Evolutionary conservation across 495 filamentous ascomycete genomes (phyloP).

Genomic region (Penicillium paradoxum): DNA sequence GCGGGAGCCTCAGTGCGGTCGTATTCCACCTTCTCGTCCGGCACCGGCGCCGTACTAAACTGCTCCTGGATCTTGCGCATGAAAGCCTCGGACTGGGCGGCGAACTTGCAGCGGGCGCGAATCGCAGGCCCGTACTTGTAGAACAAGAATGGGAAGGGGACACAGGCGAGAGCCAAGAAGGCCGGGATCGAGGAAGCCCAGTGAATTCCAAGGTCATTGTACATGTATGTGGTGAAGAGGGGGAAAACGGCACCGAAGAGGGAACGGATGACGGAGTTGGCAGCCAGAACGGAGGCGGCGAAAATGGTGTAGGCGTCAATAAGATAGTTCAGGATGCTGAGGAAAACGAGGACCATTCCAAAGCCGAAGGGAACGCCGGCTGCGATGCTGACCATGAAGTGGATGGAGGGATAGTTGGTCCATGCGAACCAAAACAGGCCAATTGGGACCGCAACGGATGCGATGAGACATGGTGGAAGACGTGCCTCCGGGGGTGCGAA

Average conservation of each 20-base stretch:
- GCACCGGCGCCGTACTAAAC: background rate
- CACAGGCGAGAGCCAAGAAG: slow-evolving; percentile 68
- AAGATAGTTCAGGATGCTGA: slow-evolving; percentile 73
- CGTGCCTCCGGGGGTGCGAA: slow-evolving; percentile 48
- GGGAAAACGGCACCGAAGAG: slow-evolving; percentile 80
- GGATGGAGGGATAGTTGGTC: slow-evolving; percentile 63
- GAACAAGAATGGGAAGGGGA: slow-evolving; percentile 78
- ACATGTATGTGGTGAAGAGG: slow-evolving; percentile 78
- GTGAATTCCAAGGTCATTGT: slow-evolving; percentile 67
- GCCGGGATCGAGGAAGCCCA: slow-evolving; percentile 77
- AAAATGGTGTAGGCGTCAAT: slow-evolving; percentile 78
- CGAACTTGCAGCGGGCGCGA: slow-evolving; percentile 68
- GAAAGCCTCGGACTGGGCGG: slow-evolving; percentile 50
- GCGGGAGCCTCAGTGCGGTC: slow-evolving; percentile 42
- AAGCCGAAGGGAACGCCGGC: slow-evolving; percentile 68
- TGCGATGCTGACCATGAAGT: slow-evolving; percentile 63
- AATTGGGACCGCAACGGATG: slow-evolving; percentile 38
- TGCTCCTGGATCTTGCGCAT: slow-evolving; percentile 42
- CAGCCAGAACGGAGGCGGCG: slow-evolving; percentile 74
- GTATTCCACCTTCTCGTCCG: slow-evolving; percentile 23
- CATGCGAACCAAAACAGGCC: slow-evolving; percentile 65
- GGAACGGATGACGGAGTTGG: slow-evolving; percentile 65
- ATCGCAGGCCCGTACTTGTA: slow-evolving; percentile 68
- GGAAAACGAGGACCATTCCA: slow-evolving; percentile 71
- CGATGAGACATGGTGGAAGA: slow-evolving; percentile 42